A percentile compares a stretch with the other conserved stretches of the same genome.
Conservation (phyloP, 169 alveolate genomes). For the Plasmodium billcollinsi region DNA sequence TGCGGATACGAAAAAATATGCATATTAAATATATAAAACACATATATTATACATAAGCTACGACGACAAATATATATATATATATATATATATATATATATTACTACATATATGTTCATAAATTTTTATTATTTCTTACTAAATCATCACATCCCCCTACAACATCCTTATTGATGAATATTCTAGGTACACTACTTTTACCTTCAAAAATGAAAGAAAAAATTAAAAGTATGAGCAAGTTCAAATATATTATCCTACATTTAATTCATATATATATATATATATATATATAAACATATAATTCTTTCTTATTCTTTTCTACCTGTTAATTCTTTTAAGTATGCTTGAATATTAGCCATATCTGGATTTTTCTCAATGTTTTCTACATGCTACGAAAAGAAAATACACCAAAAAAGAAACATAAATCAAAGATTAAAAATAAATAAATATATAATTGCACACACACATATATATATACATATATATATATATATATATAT, state of each 20-base stretch:
- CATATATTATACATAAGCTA: too few species aligned
- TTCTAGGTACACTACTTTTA: conserved; percentile 68
- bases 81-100: conserved; percentile 1
- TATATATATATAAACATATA: too few species aligned
- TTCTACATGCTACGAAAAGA: conserved; percentile 31
- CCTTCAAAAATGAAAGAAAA: conserved; percentile 21
- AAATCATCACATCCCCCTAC: conserved; percentile 77
- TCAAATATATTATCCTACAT: neutral
- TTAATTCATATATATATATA: neutral
- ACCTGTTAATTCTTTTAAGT: conserved; percentile 65
- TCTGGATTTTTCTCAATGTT: conserved; percentile 64
- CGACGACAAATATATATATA: too few species aligned
- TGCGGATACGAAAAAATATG: too few species aligned
- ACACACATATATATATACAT: neutral
- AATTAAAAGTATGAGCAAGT: neutral
- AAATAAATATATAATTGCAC: neutral
- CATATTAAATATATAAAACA: too few species aligned
- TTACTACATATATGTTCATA: neutral
- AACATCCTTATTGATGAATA: conserved; percentile 57
- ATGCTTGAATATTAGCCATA: conserved; percentile 54
- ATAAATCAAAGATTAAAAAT: neutral
- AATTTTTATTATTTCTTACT: conserved; percentile 14
- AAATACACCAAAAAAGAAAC: neutral
- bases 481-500: too few species aligned
- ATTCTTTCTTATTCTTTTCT: neutral